Evolutionary conservation across 495 filamentous ascomycete genomes (phyloP).

Genomic region (Lasiosphaeria ovina): DNA sequence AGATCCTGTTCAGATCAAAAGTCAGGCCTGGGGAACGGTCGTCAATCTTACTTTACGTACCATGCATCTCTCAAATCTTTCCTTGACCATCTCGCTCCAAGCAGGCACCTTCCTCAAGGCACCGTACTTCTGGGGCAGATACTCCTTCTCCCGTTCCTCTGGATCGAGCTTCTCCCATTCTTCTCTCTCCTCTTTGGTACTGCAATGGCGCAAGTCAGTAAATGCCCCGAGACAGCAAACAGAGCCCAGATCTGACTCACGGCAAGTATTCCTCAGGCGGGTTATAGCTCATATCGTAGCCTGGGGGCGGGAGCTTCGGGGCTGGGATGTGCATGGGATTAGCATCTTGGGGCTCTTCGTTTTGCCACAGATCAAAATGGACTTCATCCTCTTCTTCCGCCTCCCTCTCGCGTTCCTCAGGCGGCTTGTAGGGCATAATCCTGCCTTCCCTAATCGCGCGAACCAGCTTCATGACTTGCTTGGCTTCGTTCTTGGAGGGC

Average conservation of each 20-base stretch:
- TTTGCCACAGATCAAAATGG: constrained; percentile 89
- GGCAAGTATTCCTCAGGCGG: constrained; percentile 95
- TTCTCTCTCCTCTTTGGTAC: constrained; percentile 73
- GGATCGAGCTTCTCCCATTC: constrained; percentile 86
- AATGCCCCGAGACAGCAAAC: neutral
- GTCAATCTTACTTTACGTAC: constrained; percentile 8
- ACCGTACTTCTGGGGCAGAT: constrained; percentile 74
- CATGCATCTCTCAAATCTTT: constrained; percentile 91
- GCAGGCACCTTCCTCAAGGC: constrained; percentile 88
- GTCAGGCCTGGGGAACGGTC: neutral
- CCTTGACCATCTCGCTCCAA: constrained; percentile 87
- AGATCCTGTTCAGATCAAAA: constrained; percentile 54
- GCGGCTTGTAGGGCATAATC: constrained; percentile 87
- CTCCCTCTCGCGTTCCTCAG: constrained; percentile 68
- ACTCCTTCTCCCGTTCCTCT: constrained; percentile 88
- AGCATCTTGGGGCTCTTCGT: constrained; percentile 78
- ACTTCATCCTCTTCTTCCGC: constrained; percentile 64
- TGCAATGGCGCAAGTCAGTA: constrained; percentile 14
- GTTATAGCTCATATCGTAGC: constrained; percentile 93
- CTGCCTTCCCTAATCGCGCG: constrained; percentile 91
- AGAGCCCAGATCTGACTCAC: constrained; percentile 9
- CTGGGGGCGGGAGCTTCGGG: constrained; percentile 89
- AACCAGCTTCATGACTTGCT: constrained; percentile 96
- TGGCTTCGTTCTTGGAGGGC: constrained; percentile 96
- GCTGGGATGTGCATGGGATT: constrained; percentile 96